These are phyloP conservation scores for Cupressus sempervirens DNA, from an alignment of 75 land plant species.

Conservation along the genomic window DNA sequence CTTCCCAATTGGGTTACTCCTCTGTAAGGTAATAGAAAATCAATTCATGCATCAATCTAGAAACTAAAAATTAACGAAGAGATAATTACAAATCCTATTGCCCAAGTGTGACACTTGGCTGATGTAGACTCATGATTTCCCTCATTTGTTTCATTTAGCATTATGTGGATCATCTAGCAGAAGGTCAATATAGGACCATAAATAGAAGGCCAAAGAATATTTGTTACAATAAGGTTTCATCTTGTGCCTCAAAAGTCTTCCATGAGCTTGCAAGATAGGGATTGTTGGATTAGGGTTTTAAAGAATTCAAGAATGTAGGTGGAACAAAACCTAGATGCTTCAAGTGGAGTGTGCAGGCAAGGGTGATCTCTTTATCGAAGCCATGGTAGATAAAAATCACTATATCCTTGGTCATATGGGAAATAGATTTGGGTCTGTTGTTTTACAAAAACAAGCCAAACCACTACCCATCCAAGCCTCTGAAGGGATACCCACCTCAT, in stretches of 20 bases:
- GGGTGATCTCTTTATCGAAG: no score
- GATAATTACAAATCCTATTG: constrained; percentile 19
- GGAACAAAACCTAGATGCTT: no score
- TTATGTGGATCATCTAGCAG: neutral
- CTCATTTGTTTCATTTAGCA: neutral
- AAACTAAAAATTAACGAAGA: constrained; percentile 54
- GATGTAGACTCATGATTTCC: neutral
- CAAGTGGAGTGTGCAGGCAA: no score
- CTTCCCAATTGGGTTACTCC: constrained; percentile 52
- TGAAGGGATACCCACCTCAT: constrained; percentile 28
- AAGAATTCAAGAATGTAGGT: constrained; percentile 15
- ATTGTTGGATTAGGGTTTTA: constrained; percentile 53
- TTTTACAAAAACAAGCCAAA: constrained; percentile 30
- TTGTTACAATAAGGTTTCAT: constrained; percentile 68
- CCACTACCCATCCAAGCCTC: constrained; percentile 20
- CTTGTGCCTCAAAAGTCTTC: constrained; percentile 80
- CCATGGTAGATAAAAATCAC: no score
- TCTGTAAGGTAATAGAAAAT: constrained; percentile 40
- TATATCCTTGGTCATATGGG: no score
- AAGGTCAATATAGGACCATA: constrained; percentile 43
- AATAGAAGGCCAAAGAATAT: constrained; percentile 49
- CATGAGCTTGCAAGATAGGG: constrained; percentile 67
- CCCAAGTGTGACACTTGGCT: constrained; percentile 14
- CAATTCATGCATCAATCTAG: constrained; percentile 78
- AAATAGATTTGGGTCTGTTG: neutral